Percentiles rank a stretch among this genome's conserved stretches.
These are phyloP conservation scores for Amanita pseudoporphyria DNA, from an alignment of 768 basidiomycete genomes.

Conservation along the genomic window DNA sequence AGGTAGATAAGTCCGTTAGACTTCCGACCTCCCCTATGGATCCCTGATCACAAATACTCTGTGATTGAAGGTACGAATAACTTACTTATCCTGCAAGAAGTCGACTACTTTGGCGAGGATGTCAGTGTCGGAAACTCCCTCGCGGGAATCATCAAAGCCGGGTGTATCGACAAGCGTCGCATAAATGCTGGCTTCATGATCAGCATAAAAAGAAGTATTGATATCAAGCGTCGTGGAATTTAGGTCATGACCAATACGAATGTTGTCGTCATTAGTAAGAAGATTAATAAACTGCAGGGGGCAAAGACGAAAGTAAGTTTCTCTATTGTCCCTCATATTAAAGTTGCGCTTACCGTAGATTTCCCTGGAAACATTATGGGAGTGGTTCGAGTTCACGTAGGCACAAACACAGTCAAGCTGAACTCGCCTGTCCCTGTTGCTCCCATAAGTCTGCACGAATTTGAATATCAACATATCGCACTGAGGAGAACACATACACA, in stretches of 20 bases:
- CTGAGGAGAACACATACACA: neutral
- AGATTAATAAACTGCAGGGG: constrained; percentile 30
- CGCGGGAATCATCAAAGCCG: constrained; percentile 31
- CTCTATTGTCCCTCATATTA: neutral
- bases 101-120: constrained; percentile 23
- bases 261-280: constrained; percentile 22
- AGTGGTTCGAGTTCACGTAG: neutral
- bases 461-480: neutral
- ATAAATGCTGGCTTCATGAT: neutral
- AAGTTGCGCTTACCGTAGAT: neutral
- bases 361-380: neutral
- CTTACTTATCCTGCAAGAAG: constrained; percentile 14
- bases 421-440: neutral
- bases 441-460: neutral
- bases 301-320: neutral
- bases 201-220: constrained; percentile 1
- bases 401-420: neutral
- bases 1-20: constrained; percentile 32
- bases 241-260: constrained; percentile 27
- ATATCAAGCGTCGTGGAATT: constrained; percentile 30
- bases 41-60: neutral
- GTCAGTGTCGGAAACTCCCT: constrained; percentile 22
- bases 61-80: neutral
- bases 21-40: constrained; percentile 13
- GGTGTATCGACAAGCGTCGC: constrained; percentile 34